Percentiles rank a stretch among this genome's conserved stretches.
These are phyloP conservation scores for Leccinum subgranulosum DNA, from an alignment of 768 basidiomycete species.

Conservation along the genomic window DNA sequence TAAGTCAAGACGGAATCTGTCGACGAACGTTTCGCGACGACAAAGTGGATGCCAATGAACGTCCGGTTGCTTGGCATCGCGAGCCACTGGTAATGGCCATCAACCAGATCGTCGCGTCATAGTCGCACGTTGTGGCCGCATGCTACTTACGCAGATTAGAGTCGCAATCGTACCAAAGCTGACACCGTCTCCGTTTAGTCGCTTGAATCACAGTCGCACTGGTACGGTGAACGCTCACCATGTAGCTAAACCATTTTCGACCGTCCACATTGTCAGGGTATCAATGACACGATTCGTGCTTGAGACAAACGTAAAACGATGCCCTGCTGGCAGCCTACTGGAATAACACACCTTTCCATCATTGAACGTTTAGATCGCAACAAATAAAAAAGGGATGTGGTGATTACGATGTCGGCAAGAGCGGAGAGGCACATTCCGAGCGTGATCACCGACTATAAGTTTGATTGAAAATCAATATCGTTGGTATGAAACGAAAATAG, in stretches of 20 bases:
- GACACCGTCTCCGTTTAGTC: neutral
- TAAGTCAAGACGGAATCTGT: neutral
- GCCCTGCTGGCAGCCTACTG: no score
- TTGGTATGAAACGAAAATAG: neutral
- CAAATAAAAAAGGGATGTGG: slow-evolving; percentile 38
- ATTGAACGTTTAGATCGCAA: slow-evolving; percentile 37
- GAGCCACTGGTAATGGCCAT: slow-evolving; percentile 11
- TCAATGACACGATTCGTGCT: slow-evolving; percentile 24
- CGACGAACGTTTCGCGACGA: slow-evolving; percentile 22
- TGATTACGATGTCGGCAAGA: slow-evolving; percentile 45
- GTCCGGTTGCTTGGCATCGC: slow-evolving; percentile 23
- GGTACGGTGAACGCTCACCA: slow-evolving; percentile 6
- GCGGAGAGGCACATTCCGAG: slow-evolving; percentile 44
- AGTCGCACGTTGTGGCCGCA: neutral
- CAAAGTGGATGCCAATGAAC: slow-evolving; percentile 24
- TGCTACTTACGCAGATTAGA: slow-evolving; percentile 17
- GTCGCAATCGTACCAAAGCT: slow-evolving; percentile 17
- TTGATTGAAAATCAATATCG: neutral
- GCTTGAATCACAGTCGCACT: no score
- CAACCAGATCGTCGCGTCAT: neutral
- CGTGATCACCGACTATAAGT: slow-evolving; percentile 42
- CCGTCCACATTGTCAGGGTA: slow-evolving; percentile 18
- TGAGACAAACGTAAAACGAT: neutral
- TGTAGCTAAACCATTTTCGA: slow-evolving; percentile 23
- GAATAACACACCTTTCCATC: slow-evolving; percentile 31